A percentile compares a stretch with the other conserved stretches of the same genome.
These are phyloP conservation scores for Nannochloris sp. DNA, from an alignment of 139 green algal genomes.

Conservation along the genomic window DNA sequence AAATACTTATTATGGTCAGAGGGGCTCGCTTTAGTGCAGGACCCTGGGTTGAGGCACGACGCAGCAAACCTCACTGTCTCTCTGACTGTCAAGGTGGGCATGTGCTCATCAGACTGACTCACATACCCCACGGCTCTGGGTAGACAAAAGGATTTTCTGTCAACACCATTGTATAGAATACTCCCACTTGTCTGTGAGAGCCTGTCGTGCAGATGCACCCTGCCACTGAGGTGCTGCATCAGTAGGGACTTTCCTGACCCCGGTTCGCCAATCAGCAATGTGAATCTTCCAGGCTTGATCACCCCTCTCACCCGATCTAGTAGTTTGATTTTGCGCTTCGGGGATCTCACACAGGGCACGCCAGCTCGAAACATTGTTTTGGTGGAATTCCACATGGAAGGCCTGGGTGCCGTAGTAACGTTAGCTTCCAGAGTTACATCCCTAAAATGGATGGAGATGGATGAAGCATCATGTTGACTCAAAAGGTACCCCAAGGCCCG, in stretches of 20 bases:
- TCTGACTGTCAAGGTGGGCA: constrained; percentile 52
- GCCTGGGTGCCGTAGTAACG: too few species aligned
- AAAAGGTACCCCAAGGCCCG: too few species aligned
- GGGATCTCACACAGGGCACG: constrained; percentile 4
- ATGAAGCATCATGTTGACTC: too few species aligned
- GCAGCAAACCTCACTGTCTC: constrained; percentile 68
- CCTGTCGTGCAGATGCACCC: constrained; percentile 24
- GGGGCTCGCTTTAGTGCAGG: too few species aligned
- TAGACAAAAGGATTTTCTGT: constrained; percentile 44
- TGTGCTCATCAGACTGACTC: constrained; percentile 59
- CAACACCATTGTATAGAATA: constrained; percentile 61
- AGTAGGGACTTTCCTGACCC: constrained; percentile 52
- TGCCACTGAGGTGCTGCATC: constrained; percentile 49
- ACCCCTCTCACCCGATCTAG: constrained; percentile 22
- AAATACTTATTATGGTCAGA: too few species aligned
- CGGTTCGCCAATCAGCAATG: constrained; percentile 59
- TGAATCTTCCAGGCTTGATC: constrained; percentile 27
- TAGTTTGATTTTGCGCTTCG: constrained; percentile 1
- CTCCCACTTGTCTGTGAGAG: constrained; percentile 21
- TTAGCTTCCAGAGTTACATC: too few species aligned
- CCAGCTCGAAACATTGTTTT: too few species aligned
- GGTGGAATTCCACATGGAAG: too few species aligned
- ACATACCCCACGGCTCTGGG: constrained; percentile 44
- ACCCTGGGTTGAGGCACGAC: too few species aligned
- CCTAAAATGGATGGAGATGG: too few species aligned